Base-by-base conservation (phyloP, 768 basidiomycete genomes). In the Auricularia cornea region DNA sequence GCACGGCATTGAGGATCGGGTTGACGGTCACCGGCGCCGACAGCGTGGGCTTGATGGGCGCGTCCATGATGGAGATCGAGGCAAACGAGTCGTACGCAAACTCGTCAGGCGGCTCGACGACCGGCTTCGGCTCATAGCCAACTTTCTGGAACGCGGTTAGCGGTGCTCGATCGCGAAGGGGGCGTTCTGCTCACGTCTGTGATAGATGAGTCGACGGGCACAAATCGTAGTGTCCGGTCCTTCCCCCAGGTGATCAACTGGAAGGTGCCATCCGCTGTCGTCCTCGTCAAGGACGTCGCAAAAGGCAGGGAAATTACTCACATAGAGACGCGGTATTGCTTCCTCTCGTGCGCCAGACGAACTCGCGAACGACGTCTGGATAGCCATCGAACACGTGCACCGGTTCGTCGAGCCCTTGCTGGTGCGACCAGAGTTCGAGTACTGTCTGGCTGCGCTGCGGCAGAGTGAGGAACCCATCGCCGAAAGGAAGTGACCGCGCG, bases 341-440 rank as follows among this genome's bases (percentile, higher is more conserved):
- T 41, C 81, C 81, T 61, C 76, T 63, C 1, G 81, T 84, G 64
- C 97, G 79, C 97, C 97, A 99, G 1, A 99, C 94, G 72, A 96
- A 99, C 75, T 99, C 96, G 70, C 96, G 97, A 23, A 98, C 96
- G 2, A 94, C 92, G 66, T 96, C 94, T 0, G 85, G 83, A 74
- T 96, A 94, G 0, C 94, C 94, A 67, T 91, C 89, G 67, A 95
- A 96, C 6, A 79, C 77, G 67, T 90, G 86, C 4, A 92, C 84
- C 1, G 88, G 85, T 11, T 68, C 71, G 48, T 80, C 77, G 0
- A 75, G 73, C 20, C 31, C 41, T 38, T 76, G 66, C 23, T 77
- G 75, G 29, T 79, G 72, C 2, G 80, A 79, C 78, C 87, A 98
- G 87, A 98, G 90, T 70, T 94, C 91, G 23, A 98, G 78, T 0